phyloP scores from a whole-genome alignment of 805 yeast species.

The Spathaspora girioi region DNA sequence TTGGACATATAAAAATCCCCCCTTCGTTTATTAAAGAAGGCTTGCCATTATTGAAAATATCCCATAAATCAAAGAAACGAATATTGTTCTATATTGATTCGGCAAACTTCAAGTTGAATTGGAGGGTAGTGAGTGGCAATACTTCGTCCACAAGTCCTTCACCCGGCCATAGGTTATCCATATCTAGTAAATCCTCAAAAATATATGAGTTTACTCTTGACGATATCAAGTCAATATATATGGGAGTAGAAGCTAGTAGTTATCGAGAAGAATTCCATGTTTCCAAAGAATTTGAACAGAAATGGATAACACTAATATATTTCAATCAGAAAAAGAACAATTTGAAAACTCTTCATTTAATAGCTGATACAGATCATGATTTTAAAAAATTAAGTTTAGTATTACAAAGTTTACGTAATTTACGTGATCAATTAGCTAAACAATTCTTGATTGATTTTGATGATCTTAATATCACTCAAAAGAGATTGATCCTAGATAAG shows the following conservation, averaged over 20 bases:
- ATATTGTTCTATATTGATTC: conserved; percentile 55
- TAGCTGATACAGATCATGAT: conserved; percentile 63
- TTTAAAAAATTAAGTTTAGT: conserved; percentile 52
- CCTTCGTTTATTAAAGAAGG: conserved; percentile 54
- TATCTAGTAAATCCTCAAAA: conserved; percentile 21
- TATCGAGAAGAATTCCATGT: conserved; percentile 83
- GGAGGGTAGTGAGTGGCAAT: conserved; percentile 41
- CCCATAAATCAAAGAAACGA: conserved; percentile 64
- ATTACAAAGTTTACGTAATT: conserved; percentile 59
- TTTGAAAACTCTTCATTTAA: conserved; percentile 74
- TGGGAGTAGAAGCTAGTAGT: conserved; percentile 71
- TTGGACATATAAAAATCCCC: conserved; percentile 30
- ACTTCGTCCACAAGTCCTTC: conserved; percentile 17
- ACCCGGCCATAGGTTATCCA: conserved; percentile 7
- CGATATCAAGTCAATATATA: conserved; percentile 57
- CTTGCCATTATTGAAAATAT: conserved; percentile 60
- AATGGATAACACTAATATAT: conserved; percentile 84
- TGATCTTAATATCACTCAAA: conserved; percentile 28
- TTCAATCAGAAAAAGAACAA: conserved; percentile 55
- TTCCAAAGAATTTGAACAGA: conserved; percentile 55
- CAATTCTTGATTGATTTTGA: conserved; percentile 44
- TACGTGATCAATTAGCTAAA: conserved; percentile 60
- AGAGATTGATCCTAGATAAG: conserved; percentile 21
- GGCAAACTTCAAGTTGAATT: conserved; percentile 48
- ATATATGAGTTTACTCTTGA: conserved; percentile 45